Conservation (phyloP, 2,329 filamentous ascomycete species). For the Drechslera avenae region DNA sequence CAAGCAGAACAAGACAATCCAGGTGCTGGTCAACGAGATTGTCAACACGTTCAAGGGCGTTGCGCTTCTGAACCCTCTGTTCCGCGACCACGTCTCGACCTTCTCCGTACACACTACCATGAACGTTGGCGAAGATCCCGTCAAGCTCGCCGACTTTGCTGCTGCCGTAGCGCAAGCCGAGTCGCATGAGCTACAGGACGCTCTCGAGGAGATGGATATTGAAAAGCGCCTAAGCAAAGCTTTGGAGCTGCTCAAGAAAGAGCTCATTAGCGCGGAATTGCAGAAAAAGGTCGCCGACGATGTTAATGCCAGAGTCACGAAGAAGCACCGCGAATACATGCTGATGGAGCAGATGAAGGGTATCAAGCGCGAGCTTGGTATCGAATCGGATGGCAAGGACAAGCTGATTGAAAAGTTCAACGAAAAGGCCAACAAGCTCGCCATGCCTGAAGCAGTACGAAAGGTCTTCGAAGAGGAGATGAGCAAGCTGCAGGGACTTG, state of each 20-base stretch:
- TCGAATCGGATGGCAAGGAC: constrained; percentile 97
- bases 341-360: constrained; percentile 99
- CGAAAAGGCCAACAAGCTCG: constrained; percentile 89
- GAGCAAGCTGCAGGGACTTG: constrained; percentile 93
- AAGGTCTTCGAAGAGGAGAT: constrained; percentile 99
- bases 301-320: constrained; percentile 95
- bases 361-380: constrained; percentile 90
- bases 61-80: constrained; percentile 88
- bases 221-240: constrained; percentile 93
- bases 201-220: constrained; percentile 85
- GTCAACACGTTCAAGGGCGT: constrained; percentile 99
- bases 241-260: constrained; percentile 91
- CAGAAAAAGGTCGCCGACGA: constrained; percentile 98
- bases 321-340: constrained; percentile 97
- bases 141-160: constrained; percentile 94
- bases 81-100: constrained; percentile 95
- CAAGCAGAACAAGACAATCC: constrained; percentile 85
- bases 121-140: constrained; percentile 92
- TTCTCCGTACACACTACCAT: constrained; percentile 81
- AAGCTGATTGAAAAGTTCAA: constrained; percentile 98
- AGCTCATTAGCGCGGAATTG: constrained; percentile 96
- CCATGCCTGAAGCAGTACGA: constrained; percentile 95
- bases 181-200: constrained; percentile 87
- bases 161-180: constrained; percentile 89
- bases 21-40: constrained; percentile 94